Percentiles rank a stretch among this genome's conserved stretches.
Evolutionary conservation across 257 asterid genomes (phyloP).

Genomic region (Ilex asprella): DNA sequence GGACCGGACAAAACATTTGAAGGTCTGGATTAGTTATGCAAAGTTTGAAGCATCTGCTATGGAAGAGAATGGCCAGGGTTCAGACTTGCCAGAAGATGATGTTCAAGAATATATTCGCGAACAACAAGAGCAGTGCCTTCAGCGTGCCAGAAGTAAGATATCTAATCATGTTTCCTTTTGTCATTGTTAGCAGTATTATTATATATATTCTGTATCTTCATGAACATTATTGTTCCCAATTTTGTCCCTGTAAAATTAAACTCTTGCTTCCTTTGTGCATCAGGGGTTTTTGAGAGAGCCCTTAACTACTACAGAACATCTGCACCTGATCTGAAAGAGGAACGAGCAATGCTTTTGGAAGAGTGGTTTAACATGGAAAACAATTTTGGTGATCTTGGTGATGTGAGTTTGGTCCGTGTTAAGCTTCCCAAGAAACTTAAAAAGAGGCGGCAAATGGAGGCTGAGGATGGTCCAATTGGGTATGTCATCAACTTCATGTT

Average conservation of each 20-base stretch:
- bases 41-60: slow-evolving; percentile 79
- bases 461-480: slow-evolving; percentile 84
- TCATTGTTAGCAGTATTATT: background rate
- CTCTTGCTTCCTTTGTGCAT: slow-evolving; percentile 10
- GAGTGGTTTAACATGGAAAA: slow-evolving; percentile 78
- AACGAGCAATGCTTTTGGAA: slow-evolving; percentile 86
- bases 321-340: slow-evolving; percentile 87
- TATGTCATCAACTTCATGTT: slow-evolving; percentile 24
- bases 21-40: slow-evolving; percentile 97
- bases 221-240: slow-evolving; percentile 5
- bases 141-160: slow-evolving; percentile 69
- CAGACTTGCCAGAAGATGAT: slow-evolving; percentile 45
- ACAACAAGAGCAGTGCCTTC: slow-evolving; percentile 48
- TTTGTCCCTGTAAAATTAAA: background rate
- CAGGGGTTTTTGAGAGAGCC: slow-evolving; percentile 82
- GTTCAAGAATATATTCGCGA: slow-evolving; percentile 8
- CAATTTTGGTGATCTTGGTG: slow-evolving; percentile 73
- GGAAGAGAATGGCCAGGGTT: slow-evolving; percentile 34
- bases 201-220: background rate
- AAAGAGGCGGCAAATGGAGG: slow-evolving; percentile 77
- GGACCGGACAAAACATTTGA: slow-evolving; percentile 84
- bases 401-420: slow-evolving; percentile 54
- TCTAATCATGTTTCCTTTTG: slow-evolving; percentile 1
- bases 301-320: slow-evolving; percentile 59
- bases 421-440: slow-evolving; percentile 91